Conservation (phyloP, 192 early-diverging fungal genomes). For the Linnemannia exigua region DNA sequence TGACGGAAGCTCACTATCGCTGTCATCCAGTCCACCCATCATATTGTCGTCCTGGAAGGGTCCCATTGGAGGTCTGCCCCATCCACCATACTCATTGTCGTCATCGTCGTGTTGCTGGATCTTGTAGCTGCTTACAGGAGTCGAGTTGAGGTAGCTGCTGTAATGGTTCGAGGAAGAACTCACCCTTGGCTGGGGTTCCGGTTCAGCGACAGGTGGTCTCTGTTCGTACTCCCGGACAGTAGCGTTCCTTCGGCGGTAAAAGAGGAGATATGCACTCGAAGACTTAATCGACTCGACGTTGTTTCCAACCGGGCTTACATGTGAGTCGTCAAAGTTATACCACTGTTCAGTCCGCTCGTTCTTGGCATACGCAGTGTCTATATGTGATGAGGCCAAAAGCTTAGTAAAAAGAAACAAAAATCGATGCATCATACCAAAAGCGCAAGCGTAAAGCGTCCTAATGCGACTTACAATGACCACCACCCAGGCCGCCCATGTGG, state of each 20-base stretch:
- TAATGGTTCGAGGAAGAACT: not conserved
- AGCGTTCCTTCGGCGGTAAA: conserved; percentile 46
- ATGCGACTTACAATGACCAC: conserved; percentile 74
- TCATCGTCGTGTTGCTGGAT: conserved; percentile 2
- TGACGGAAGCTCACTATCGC: conserved; percentile 11
- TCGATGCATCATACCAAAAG: not conserved
- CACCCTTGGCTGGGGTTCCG: not conserved
- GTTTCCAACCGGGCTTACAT: conserved; percentile 60
- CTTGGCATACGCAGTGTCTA: conserved; percentile 77
- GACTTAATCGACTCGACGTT: conserved; percentile 44
- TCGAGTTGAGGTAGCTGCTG: not conserved
- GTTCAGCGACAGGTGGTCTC: conserved; percentile 1
- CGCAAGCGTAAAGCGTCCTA: not conserved
- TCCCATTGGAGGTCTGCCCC: conserved; percentile 33
- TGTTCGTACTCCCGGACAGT: conserved; percentile 39
- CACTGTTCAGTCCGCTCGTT: conserved; percentile 75
- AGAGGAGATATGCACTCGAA: conserved; percentile 48
- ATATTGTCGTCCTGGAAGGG: not conserved
- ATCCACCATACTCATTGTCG: conserved; percentile 10
- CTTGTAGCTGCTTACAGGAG: not conserved
- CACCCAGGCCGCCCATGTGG: conserved; percentile 80
- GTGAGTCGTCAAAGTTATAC: conserved; percentile 90
- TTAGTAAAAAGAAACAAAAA: not conserved
- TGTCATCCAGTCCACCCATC: conserved; percentile 6
- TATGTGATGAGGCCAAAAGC: not conserved